Evolutionary conservation across 2,329 filamentous ascomycete genomes (phyloP).

Genomic region (Hymenotorrendiella dingleyae): DNA sequence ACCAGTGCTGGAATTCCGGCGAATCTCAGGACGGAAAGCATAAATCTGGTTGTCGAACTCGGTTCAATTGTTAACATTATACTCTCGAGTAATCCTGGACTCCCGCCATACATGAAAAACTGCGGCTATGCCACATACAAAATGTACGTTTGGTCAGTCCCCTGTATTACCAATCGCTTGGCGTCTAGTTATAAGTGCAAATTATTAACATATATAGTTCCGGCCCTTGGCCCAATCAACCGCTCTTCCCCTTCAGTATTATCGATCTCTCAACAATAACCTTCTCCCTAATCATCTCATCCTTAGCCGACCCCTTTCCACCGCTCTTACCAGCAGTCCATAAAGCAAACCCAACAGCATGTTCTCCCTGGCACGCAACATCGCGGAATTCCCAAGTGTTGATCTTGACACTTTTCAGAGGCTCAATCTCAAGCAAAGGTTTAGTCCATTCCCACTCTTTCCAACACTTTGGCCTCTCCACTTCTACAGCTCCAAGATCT

Average conservation of each 20-base stretch:
- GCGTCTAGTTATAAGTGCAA: too few species aligned
- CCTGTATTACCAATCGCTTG: too few species aligned
- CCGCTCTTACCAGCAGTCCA: conserved; percentile 24
- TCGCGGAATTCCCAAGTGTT: conserved; percentile 22
- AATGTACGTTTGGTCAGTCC: too few species aligned
- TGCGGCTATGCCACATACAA: too few species aligned
- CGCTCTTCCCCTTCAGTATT: not conserved
- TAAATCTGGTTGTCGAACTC: too few species aligned
- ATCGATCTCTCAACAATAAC: conserved; percentile 13
- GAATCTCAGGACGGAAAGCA: too few species aligned
- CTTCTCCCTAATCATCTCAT: conserved; percentile 22
- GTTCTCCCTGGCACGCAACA: not conserved
- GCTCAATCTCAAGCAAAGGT: conserved; percentile 12
- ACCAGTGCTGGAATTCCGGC: too few species aligned
- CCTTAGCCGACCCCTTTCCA: conserved; percentile 18
- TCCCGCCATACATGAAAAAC: too few species aligned
- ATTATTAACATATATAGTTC: too few species aligned
- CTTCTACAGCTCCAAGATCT: not conserved
- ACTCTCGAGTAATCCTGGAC: too few species aligned
- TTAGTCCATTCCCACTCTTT: conserved; percentile 21
- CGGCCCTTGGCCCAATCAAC: too few species aligned
- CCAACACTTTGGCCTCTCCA: conserved; percentile 6
- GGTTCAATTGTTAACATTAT: too few species aligned
- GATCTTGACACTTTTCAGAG: conserved; percentile 14
- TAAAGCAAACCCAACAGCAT: conserved; percentile 10